Conservation (phyloP, 2,329 filamentous ascomycete genomes). For the Cercospora berteroae region DNA sequence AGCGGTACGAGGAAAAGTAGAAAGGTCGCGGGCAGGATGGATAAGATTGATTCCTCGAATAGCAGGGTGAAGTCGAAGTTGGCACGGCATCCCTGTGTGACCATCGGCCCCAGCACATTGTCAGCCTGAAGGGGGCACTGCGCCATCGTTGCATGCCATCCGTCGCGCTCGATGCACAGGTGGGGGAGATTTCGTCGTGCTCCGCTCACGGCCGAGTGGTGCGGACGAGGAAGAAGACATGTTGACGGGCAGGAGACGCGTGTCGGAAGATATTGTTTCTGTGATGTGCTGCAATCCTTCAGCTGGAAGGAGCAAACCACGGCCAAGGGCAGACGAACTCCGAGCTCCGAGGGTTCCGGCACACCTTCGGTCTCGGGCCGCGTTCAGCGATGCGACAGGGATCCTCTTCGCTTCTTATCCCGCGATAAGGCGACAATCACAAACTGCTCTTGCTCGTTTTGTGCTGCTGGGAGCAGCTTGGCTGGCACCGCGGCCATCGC, state of each 20-base stretch:
- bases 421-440: not conserved
- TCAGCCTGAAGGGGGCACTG: constrained; percentile 19
- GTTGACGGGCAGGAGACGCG: not conserved
- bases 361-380: too few relatives aligned
- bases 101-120: constrained; percentile 22
- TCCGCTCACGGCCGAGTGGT: not conserved
- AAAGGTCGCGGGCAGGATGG: constrained; percentile 24
- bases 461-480: not conserved
- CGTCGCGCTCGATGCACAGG: not conserved
- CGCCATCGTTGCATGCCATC: not conserved
- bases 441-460: not conserved
- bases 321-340: not conserved
- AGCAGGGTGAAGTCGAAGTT: constrained; percentile 31
- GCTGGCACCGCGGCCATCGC: not conserved
- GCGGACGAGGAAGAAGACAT: not conserved
- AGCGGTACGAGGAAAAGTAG: constrained; percentile 22
- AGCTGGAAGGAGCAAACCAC: not conserved
- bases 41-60: constrained; percentile 30
- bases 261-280: not conserved
- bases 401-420: not conserved
- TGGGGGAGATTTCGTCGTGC: not conserved
- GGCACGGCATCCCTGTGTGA: constrained; percentile 18
- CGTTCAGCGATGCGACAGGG: not conserved
- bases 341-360: not conserved
- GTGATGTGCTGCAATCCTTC: not conserved